Base-by-base conservation (phyloP, 2,329 filamentous ascomycete species). In the Hymenoscyphus fraxineus region DNA sequence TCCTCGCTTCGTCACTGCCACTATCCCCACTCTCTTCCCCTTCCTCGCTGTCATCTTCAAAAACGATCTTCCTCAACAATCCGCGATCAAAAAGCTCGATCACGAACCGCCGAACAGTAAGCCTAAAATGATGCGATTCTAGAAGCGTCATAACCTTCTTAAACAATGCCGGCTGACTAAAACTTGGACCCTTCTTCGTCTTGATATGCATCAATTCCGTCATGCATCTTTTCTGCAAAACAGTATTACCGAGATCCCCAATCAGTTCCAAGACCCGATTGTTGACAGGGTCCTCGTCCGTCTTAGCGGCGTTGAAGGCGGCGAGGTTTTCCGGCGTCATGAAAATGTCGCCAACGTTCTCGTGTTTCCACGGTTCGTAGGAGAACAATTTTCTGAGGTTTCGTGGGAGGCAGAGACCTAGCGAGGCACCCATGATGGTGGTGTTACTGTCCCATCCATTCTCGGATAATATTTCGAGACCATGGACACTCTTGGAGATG, bases 71-170 rank as follows among this genome's bases (percentile, higher is more conserved):
- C 68, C 93, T 83, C 78, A 98, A 83, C 55, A 98, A 91, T 65
- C 86, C 88, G 78, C 94, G 95, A 73, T 98, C 94, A 73, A 99
- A 99, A 27, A 99, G 79, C 74, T 98, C 95, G 65, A 98, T 88
- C 41, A 97, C 90, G 78, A 97, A 93, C 57, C 94, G 88, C 67
- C 94, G 89, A 35, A 96, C 90, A 1, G 89, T 89, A 1, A 99
- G 83, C 27, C 93, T 86, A 77, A 95, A 98, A 74, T 96, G 92
- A 72, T 97, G 94, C 70, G 87, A 88, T 76, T 97, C 93, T 65
- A 99, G 83, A 59, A 98, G 82, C 9, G 86, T 85, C 81, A 99
- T 88, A 58, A 95, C 88, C 73, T 93, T 91, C 70, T 88, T 88
- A 80, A 98, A 98, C 54, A 99, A 84, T 5, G 83, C 82, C 5